Percentiles rank a stretch among this genome's conserved stretches.
phyloP scores from a whole-genome alignment of 768 basidiomycete species.

The Clavulina sp. region DNA sequence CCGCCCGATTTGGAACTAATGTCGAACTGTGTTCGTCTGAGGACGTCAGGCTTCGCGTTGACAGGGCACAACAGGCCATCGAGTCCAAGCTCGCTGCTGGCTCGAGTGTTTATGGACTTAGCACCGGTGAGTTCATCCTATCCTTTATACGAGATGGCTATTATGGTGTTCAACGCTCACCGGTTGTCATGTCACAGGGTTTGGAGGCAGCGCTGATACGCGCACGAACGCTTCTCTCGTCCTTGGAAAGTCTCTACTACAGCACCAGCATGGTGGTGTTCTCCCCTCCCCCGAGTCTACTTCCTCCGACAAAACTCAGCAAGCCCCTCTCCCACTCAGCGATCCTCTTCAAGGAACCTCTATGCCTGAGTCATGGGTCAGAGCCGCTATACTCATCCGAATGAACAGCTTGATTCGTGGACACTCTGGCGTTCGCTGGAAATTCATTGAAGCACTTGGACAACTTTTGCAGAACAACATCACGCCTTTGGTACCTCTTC shows the following conservation, averaged over 20 bases:
- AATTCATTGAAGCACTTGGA: conserved; percentile 63
- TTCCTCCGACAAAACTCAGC: neutral
- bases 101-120: conserved; percentile 67
- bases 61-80: conserved; percentile 40
- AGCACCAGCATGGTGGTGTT: conserved; percentile 66
- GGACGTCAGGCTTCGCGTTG: conserved; percentile 32
- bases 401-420: conserved; percentile 82
- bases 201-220: conserved; percentile 38
- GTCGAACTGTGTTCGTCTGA: conserved; percentile 35
- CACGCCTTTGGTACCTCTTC: conserved; percentile 52
- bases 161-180: conserved; percentile 7
- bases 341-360: conserved; percentile 48
- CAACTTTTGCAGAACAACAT: conserved; percentile 53
- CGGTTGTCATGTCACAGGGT: conserved; percentile 13
- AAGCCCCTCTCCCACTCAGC: conserved; percentile 41
- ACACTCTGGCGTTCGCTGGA: conserved; percentile 72
- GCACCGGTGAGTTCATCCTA: conserved; percentile 33
- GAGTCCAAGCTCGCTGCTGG: conserved; percentile 46
- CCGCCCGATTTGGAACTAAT: conserved; percentile 42
- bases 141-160: neutral
- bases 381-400: conserved; percentile 71
- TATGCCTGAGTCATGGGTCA: conserved; percentile 81
- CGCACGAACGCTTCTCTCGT: conserved; percentile 56
- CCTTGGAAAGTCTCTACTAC: conserved; percentile 67
- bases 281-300: conserved; percentile 22